Percentiles rank a stretch among this genome's conserved stretches.
Evolutionary conservation across 208 protist species (phyloP).

Genomic region (Acanthamoeba castellanii): DNA sequence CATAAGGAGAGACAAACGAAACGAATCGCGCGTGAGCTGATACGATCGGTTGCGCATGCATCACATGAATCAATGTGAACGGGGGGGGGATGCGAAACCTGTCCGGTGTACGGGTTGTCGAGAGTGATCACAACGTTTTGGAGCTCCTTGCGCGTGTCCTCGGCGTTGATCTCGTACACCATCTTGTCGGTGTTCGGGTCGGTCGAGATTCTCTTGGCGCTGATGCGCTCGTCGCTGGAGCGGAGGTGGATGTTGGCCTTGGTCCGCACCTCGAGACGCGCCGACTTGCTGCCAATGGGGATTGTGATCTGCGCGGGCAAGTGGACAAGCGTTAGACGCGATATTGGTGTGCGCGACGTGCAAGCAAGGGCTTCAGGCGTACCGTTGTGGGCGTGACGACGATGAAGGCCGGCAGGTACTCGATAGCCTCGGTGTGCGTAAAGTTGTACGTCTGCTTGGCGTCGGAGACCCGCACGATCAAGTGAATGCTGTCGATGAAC

Average conservation of each 20-base stretch:
- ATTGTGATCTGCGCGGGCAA: conserved; percentile 20
- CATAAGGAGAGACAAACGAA: not conserved
- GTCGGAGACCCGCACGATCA: conserved; percentile 59
- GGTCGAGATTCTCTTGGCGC: conserved; percentile 7
- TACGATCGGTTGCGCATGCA: not conserved
- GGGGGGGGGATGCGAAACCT: not conserved
- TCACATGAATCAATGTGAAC: not conserved
- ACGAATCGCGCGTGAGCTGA: not conserved
- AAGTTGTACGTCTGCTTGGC: conserved; percentile 61
- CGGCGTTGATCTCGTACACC: conserved; percentile 14
- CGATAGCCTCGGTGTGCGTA: conserved; percentile 23
- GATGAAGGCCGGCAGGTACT: conserved; percentile 65
- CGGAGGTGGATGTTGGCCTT: conserved; percentile 34
- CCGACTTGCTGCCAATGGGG: conserved; percentile 11
- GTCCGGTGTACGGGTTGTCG: conserved; percentile 26
- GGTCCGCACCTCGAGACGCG: conserved; percentile 36
- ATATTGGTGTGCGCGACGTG: not conserved
- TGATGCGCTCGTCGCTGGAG: conserved; percentile 33
- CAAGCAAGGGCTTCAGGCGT: not conserved
- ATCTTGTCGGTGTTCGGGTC: conserved; percentile 49
- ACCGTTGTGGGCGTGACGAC: conserved; percentile 49
- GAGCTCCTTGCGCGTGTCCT: conserved; percentile 13
- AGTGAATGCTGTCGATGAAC: conserved; percentile 27
- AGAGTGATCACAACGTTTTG: not conserved
- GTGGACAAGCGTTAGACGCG: not conserved